Base-by-base conservation (phyloP, 352 stramenopile genomes). In the Globisporangium paddicum region DNA sequence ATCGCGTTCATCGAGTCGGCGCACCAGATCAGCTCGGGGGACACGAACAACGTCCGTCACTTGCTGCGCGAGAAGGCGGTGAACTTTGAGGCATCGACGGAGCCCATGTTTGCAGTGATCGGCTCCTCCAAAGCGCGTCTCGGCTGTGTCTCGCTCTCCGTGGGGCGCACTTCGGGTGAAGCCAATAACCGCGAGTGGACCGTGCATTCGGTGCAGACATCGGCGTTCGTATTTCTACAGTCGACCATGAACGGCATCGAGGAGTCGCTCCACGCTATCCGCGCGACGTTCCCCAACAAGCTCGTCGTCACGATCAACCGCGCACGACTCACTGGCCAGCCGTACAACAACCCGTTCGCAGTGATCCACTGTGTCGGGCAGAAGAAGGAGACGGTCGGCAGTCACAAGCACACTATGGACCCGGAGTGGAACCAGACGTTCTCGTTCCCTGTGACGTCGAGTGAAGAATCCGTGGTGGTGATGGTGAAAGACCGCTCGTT, bases 351-450 rank as follows among this genome's bases (percentile, higher is more conserved):
- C 51, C 86, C 86, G 45, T 94, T 89, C 47, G 82, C 85, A 1
- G 71, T 93, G 10, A 69, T 94, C 30, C 68, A 84, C 30, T 95
- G 86, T 19, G 81, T 89, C 0, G 79, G 84, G 0, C 86, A 95
- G 64, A 94, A 94, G 71, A 94, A 92, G 32, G 86, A 94, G 59
- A 95, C 86, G 0, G 81, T 90, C 13, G 84, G 84, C 26, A 94
- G 83, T 54, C 82, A 95, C 66, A 90, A 90, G 46, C 86, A 94
- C 61, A 95, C 84, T 41, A 95, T 95, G 86, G 85, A 95, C 25
- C 86, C 86, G 0, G 86, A 95, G 64, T 95, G 86, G 86, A 95
- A 95, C 57, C 86, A 95, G 51, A 94, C 86, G 0, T 95, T 95
- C 50, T 93, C 84, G 8, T 95, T 95, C 45, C 86, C 86, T 0